Conservation (phyloP, 1,139 yeast genomes). For the Taiozyma sp. region DNA sequence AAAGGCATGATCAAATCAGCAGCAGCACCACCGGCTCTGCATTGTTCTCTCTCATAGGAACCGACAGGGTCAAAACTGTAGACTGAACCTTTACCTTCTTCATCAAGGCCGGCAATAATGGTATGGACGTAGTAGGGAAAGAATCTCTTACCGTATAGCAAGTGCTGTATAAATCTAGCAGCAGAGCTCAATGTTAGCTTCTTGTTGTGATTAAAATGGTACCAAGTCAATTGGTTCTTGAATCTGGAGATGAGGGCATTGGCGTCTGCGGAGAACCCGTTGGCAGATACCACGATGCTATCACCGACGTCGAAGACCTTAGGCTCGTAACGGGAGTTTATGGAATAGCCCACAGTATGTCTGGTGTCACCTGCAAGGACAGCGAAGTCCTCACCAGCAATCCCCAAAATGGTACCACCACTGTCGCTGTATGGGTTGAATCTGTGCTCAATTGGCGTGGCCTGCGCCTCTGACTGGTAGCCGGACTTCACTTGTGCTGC, state of each 20-base stretch:
- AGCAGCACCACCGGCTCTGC: conserved; percentile 98
- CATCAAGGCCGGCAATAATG: conserved; percentile 90
- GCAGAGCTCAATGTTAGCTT: conserved; percentile 65
- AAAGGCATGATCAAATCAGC: conserved; percentile 96
- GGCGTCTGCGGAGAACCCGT: conserved; percentile 96
- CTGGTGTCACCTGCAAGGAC: conserved; percentile 98
- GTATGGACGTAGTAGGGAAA: conserved; percentile 98
- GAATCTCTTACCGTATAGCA: conserved; percentile 87
- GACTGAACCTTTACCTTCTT: conserved; percentile 91
- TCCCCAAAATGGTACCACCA: conserved; percentile 97
- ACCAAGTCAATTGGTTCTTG: conserved; percentile 82
- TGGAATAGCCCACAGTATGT: conserved; percentile 90
- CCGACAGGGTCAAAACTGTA: conserved; percentile 98
- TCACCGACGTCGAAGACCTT: conserved; percentile 90
- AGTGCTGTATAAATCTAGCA: conserved; percentile 88
- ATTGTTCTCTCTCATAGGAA: conserved; percentile 93
- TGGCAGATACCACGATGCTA: conserved; percentile 81
- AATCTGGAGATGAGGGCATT: conserved; percentile 77
- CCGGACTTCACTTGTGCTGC: conserved; percentile 53
- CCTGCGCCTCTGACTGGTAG: conserved; percentile 46
- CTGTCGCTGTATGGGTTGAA: conserved; percentile 96
- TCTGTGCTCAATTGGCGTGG: conserved; percentile 81
- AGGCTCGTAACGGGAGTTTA: conserved; percentile 90
- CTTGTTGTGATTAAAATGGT: conserved; percentile 85
- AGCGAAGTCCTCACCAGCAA: conserved; percentile 97